Percentiles rank a stretch among this genome's conserved stretches.
phyloP scores from a whole-genome alignment of 305 asterid genomes.

The Solanum aculeatissimum region DNA sequence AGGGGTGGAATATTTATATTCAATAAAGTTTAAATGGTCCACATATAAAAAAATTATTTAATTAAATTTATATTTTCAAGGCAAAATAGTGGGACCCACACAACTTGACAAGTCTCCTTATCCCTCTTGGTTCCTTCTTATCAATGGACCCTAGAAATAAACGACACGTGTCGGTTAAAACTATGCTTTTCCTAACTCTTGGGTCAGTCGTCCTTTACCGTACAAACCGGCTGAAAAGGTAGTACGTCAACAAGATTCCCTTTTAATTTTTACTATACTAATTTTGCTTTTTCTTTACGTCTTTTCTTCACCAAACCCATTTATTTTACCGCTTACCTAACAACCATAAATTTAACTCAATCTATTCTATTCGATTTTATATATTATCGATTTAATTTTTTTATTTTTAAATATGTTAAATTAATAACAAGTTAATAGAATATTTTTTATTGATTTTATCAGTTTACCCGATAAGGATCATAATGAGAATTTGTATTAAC shows the following conservation, averaged over 20 bases:
- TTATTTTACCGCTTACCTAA: not conserved
- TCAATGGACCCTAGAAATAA: not conserved
- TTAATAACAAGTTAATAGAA: too few relatives aligned
- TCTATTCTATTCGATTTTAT: too few relatives aligned
- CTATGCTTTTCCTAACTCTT: not conserved
- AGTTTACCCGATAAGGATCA: too few relatives aligned
- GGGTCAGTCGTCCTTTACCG: not conserved
- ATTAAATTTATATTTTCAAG: conserved; percentile 11
- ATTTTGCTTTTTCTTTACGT: not conserved
- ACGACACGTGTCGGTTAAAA: conserved; percentile 11
- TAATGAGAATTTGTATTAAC: too few relatives aligned
- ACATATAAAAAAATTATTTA: not conserved
- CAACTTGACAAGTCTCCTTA: not conserved
- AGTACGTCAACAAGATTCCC: not conserved
- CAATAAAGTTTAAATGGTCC: not conserved
- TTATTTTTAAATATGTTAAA: too few relatives aligned
- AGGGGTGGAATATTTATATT: not conserved
- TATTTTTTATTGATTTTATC: too few relatives aligned
- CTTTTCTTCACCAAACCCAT: not conserved
- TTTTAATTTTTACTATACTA: not conserved
- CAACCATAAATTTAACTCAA: not conserved
- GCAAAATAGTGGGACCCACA: not conserved
- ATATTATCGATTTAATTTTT: too few relatives aligned
- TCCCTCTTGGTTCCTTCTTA: not conserved
- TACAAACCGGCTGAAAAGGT: not conserved